Conservation (phyloP, 257 asterid species). For the Mitragyna speciosa region DNA sequence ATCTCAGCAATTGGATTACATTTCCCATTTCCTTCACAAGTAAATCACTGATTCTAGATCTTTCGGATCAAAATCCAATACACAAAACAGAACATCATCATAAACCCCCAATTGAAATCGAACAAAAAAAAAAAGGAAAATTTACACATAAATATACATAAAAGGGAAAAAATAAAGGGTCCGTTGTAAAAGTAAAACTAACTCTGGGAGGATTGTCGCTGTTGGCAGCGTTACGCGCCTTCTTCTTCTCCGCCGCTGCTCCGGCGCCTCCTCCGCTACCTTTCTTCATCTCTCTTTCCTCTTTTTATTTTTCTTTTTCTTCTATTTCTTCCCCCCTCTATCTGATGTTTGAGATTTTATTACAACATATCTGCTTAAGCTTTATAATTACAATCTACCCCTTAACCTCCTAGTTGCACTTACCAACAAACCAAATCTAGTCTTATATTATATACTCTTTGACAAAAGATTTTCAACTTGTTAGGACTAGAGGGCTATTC, state of each 20-base stretch:
- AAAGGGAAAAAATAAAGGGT: not conserved
- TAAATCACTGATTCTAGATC: constrained; percentile 1
- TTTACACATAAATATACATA: not conserved
- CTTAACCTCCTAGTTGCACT: no score
- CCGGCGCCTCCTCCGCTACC: constrained; percentile 25
- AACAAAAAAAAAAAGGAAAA: constrained; percentile 10
- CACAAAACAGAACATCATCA: not conserved
- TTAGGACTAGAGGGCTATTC: no score
- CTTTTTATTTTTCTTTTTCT: constrained; percentile 15
- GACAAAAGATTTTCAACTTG: no score
- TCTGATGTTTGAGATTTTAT: no score
- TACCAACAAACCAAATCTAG: no score
- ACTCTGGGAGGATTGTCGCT: constrained; percentile 69
- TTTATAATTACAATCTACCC: no score
- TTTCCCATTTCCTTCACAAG: not conserved
- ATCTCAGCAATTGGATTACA: not conserved
- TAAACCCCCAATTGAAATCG: constrained; percentile 14
- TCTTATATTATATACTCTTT: no score
- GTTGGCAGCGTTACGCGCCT: constrained; percentile 47
- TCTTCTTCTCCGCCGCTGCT: constrained; percentile 60
- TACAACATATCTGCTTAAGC: no score
- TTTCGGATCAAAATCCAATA: not conserved
- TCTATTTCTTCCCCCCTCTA: not conserved
- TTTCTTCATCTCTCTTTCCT: constrained; percentile 70
- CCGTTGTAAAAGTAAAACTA: constrained; percentile 11